A percentile compares a stretch with the other conserved stretches of the same genome.
These are phyloP conservation scores for Hypholoma sublateritium DNA, from an alignment of 768 basidiomycete species.

Conservation along the genomic window DNA sequence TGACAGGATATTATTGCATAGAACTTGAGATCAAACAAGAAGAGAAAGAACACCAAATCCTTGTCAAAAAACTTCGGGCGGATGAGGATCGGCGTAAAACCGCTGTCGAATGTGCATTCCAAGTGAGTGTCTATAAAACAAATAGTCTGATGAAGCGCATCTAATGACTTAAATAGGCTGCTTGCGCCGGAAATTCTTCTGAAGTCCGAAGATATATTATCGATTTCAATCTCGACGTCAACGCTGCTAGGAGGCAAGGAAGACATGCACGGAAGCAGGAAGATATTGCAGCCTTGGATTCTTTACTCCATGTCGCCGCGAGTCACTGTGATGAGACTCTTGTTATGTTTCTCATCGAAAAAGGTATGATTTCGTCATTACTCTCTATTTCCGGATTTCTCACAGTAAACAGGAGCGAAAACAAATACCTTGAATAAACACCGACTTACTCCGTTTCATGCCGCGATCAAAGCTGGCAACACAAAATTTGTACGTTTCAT, in stretches of 20 bases:
- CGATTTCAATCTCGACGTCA: constrained; percentile 32
- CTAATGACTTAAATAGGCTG: constrained; percentile 16
- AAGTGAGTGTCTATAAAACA: constrained; percentile 17
- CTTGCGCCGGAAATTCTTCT: constrained; percentile 23
- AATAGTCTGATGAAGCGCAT: not conserved
- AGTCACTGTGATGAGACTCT: constrained; percentile 29
- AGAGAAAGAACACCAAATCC: constrained; percentile 25
- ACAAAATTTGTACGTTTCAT: constrained; percentile 31
- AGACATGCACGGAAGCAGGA: constrained; percentile 22
- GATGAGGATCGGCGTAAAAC: constrained; percentile 22
- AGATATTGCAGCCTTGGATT: constrained; percentile 22
- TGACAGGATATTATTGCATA: constrained; percentile 4
- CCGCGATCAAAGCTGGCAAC: constrained; percentile 33
- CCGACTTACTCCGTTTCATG: constrained; percentile 34
- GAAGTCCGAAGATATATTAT: constrained; percentile 26
- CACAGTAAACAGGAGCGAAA: constrained; percentile 28
- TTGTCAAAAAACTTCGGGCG: constrained; percentile 24
- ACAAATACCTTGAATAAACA: constrained; percentile 28
- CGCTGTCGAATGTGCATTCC: constrained; percentile 28
- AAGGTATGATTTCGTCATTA: constrained; percentile 22
- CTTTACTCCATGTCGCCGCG: constrained; percentile 36
- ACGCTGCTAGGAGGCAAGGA: constrained; percentile 24
- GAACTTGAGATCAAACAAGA: constrained; percentile 34
- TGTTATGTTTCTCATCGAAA: constrained; percentile 32
- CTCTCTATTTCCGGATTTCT: not conserved